Evolutionary conservation across 2,329 filamentous ascomycete genomes (phyloP), one percentile per base, ranked within the genome.

Genomic region (Volutella citrinella): DNA sequence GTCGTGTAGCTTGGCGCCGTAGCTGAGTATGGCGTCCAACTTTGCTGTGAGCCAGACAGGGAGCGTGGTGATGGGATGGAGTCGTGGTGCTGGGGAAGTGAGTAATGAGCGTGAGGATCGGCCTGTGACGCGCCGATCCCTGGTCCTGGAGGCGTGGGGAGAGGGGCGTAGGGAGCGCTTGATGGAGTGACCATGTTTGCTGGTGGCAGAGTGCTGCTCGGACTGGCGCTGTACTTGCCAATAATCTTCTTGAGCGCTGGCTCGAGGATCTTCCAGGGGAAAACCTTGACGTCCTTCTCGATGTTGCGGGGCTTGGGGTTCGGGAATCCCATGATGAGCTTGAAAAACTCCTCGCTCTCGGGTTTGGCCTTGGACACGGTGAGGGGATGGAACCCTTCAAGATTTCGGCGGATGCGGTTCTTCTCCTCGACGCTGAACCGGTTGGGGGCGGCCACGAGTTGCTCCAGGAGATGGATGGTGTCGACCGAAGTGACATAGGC

Each of bases 211-310:
- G 58, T 59, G 45, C 61, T 61, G 42, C 61, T 61, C 3, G 68
- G 68, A 43, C 60, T 71, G n/a, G 70, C 70, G 54, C 71, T 76
- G 60, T 97, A 98, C 84, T 98, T 98, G 54, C 87, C 83, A 59
- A 98, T 95, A 55, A 98, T 97, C 72, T 98, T 98, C 75, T 94
- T 95, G 47, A 98, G 74, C 0, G 93, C 91, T 40, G 81, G 77
- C 30, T 79, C 78, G 27, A 98, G 73, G 40, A 93, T 87, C 63
- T 89, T 93, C 93, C 93, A 98, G 5, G 89, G 84, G 56, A 97
- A 98, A 10, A 97, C 93, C 67, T 98, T 98, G 57, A 98, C 90
- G 55, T 97, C 91, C 68, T 98, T 98, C 69, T 97, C 93, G 46
- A 98, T 98, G 57, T 97, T 96, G 43, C 93, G 78, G 13, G 93